A percentile compares a stretch with the other conserved stretches of the same genome.
Evolutionary conservation across 176 grass and related monocot genomes (phyloP).

Genomic region (Hsuehochloa calcarea): DNA sequence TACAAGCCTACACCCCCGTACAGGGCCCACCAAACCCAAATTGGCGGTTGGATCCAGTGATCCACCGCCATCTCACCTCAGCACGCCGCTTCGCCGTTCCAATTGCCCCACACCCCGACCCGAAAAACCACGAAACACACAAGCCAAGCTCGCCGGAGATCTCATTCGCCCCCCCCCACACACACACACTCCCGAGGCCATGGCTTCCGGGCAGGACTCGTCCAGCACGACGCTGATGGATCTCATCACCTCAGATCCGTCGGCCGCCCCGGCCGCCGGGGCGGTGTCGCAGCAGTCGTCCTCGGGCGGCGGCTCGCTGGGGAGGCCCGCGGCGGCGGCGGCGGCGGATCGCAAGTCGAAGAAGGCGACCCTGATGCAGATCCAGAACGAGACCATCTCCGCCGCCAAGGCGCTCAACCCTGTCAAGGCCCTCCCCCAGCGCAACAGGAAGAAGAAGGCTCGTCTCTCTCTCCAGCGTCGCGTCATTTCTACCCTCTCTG

Average conservation of each 20-base stretch:
- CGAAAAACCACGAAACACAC: background rate
- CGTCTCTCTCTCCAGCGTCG: background rate
- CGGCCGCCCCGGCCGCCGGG: conserved; percentile 30
- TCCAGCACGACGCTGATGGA: conserved; percentile 90
- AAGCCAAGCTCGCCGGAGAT: conserved; percentile 47
- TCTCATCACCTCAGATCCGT: conserved; percentile 94
- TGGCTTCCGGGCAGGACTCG: conserved; percentile 85
- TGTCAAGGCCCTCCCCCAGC: conserved; percentile 71
- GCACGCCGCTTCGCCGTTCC: conserved; percentile 13
- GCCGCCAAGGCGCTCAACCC: conserved; percentile 94
- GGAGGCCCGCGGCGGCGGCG: conserved; percentile 46
- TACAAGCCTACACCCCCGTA: background rate
- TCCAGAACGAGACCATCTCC: conserved; percentile 93
- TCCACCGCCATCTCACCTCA: background rate
- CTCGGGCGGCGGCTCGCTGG: conserved; percentile 38
- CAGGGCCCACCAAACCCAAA: conserved; percentile 19
- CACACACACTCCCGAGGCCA: conserved; percentile 29
- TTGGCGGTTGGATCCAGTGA: conserved; percentile 49
- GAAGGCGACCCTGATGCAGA: conserved; percentile 75
- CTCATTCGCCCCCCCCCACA: conserved; percentile 30
- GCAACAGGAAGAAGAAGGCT: conserved; percentile 85
- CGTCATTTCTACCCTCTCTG: conserved; percentile 14
- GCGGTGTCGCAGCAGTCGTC: conserved; percentile 43
- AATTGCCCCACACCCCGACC: conserved; percentile 9
- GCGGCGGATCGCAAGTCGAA: conserved; percentile 82